Conservation (phyloP, 78 protist species). For the Planoprotostelium fungivorum region DNA sequence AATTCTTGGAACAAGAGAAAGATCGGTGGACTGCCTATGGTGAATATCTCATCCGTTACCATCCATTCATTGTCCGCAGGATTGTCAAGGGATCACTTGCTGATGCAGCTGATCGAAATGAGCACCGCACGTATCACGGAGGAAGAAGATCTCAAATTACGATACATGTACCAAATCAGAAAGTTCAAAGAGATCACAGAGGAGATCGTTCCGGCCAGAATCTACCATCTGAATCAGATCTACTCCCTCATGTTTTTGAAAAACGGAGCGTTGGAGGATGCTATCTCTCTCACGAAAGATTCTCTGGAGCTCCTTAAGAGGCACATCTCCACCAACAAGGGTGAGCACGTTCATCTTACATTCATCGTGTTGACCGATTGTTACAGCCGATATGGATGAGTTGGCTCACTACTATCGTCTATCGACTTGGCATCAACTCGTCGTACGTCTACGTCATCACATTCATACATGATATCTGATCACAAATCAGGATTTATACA, state of each 20-base stretch:
- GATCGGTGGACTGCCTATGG: not conserved
- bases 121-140: not conserved
- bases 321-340: not conserved
- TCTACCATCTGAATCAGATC: not conserved
- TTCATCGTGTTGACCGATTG: too few species aligned
- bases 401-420: not conserved
- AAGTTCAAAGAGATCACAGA: not conserved
- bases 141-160: not conserved
- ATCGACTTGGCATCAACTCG: not conserved
- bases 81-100: not conserved
- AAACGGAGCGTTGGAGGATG: not conserved
- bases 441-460: not conserved
- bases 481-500: not conserved
- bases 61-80: not conserved
- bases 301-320: not conserved
- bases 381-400: not conserved
- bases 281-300: not conserved
- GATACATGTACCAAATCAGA: not conserved
- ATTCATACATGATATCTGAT: too few species aligned
- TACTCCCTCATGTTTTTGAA: not conserved
- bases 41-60: not conserved
- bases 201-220: not conserved
- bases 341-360: too few species aligned
- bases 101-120: not conserved
- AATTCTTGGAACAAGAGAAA: not conserved